Percentiles rank a stretch among this genome's conserved stretches.
Conservation (phyloP, 257 asterid genomes). For the Solanum virginianum region DNA sequence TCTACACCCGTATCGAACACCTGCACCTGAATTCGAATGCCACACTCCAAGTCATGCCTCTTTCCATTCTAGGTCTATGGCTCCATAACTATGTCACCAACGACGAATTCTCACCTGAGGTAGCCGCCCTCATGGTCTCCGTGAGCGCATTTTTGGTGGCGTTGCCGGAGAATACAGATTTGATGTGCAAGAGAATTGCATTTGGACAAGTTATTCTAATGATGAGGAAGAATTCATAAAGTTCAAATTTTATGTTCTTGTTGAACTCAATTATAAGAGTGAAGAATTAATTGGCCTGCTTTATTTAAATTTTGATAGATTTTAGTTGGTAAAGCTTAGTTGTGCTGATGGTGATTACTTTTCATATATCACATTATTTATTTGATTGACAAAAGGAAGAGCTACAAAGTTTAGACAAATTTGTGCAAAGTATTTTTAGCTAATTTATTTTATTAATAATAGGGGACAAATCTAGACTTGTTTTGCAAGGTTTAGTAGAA, state of each 20-base stretch:
- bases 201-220: constrained; percentile 29
- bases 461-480: neutral
- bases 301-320: neutral
- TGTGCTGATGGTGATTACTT: neutral
- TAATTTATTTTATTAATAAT: neutral
- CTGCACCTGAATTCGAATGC: constrained; percentile 2
- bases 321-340: neutral
- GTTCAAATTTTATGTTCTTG: neutral
- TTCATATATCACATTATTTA: neutral
- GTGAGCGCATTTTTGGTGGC: constrained; percentile 35
- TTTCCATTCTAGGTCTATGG: constrained; percentile 24
- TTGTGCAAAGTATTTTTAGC: neutral
- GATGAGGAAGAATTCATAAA: neutral
- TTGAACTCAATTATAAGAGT: neutral
- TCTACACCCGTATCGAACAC: no score
- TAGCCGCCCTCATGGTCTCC: constrained; percentile 24
- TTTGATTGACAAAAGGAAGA: neutral
- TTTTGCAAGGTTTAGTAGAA: neutral
- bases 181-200: constrained; percentile 48
- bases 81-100: neutral
- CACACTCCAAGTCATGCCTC: constrained; percentile 41
- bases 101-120: constrained; percentile 8
- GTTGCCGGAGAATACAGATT: constrained; percentile 29
- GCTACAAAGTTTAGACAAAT: neutral
- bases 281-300: neutral